Conservation (phyloP, 257 asterid genomes). For the Knoxia roxburghii region DNA sequence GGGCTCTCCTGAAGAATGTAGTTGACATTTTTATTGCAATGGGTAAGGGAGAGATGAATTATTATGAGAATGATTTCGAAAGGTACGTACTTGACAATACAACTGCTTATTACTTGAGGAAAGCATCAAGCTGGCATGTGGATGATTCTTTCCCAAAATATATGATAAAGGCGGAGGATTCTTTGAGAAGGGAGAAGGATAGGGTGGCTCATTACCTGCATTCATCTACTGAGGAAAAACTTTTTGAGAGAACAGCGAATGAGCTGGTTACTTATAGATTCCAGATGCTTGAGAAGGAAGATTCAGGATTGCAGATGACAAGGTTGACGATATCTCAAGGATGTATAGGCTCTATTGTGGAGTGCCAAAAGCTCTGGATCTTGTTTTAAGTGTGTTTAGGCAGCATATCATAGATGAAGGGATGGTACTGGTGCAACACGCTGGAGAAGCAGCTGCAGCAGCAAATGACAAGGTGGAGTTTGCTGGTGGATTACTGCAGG, state of each 20-base stretch:
- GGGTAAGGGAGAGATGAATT: constrained; percentile 35
- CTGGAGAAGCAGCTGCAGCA: constrained; percentile 32
- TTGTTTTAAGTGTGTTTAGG: constrained; percentile 35
- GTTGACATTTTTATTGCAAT: constrained; percentile 43
- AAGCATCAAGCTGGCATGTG: constrained; percentile 55
- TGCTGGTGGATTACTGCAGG: constrained; percentile 24
- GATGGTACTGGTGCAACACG: constrained; percentile 43
- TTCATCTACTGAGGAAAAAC: constrained; percentile 39
- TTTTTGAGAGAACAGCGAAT: constrained; percentile 42
- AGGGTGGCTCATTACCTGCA: constrained; percentile 49
- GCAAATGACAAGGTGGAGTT: constrained; percentile 40
- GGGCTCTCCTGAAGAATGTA: not conserved
- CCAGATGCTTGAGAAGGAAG: constrained; percentile 54
- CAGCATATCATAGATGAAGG: constrained; percentile 56
- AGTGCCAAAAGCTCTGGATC: constrained; percentile 36
- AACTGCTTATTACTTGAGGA: constrained; percentile 44
- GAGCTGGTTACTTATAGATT: constrained; percentile 34
- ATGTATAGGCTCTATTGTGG: constrained; percentile 49
- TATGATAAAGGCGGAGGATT: constrained; percentile 58
- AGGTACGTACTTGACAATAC: constrained; percentile 38
- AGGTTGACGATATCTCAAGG: constrained; percentile 57
- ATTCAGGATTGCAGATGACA: constrained; percentile 57
- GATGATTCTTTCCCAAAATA: constrained; percentile 61
- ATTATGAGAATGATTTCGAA: constrained; percentile 42
- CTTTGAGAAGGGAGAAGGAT: constrained; percentile 50